A percentile compares a stretch with the other conserved stretches of the same genome.
These are phyloP conservation scores for Linaria vulgaris DNA, from an alignment of 257 asterid genomes.

Conservation along the genomic window DNA sequence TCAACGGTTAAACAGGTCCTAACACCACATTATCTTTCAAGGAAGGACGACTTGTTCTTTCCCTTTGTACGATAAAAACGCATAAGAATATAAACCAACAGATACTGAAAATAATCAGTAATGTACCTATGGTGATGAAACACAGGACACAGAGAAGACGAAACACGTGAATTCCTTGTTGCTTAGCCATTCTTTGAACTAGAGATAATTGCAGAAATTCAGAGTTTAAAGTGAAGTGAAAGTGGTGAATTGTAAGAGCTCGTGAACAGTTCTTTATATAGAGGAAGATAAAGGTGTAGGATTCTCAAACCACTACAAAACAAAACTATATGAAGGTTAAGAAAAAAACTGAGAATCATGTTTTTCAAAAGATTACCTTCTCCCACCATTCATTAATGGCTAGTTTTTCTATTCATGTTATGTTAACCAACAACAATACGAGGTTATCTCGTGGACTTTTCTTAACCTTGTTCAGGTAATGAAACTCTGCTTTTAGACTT, in stretches of 20 bases:
- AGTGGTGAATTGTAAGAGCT: neutral
- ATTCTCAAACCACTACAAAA: too few species aligned
- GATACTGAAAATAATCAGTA: neutral
- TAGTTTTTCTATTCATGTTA: neutral
- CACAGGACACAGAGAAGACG: constrained; percentile 19
- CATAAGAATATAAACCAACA: neutral
- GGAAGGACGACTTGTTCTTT: neutral
- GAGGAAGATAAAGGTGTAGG: neutral
- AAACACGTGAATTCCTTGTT: neutral
- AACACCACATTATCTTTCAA: too few species aligned
- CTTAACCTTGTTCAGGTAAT: neutral
- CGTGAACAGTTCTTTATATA: constrained; percentile 20
- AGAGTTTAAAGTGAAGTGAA: neutral
- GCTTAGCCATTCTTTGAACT: constrained; percentile 21
- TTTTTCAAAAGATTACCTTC: neutral
- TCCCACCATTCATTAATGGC: neutral
- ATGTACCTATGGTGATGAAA: neutral
- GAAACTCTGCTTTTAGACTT: too few species aligned
- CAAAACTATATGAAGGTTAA: too few species aligned
- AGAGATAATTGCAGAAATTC: neutral
- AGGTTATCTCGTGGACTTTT: neutral
- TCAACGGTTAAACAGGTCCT: too few species aligned
- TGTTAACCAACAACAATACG: neutral
- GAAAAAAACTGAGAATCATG: neutral
- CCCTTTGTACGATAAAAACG: neutral